Percentiles rank a stretch among this genome's conserved stretches.
phyloP scores from a whole-genome alignment of 495 filamentous ascomycete genomes.

The Aspergillus olivimuriae region DNA sequence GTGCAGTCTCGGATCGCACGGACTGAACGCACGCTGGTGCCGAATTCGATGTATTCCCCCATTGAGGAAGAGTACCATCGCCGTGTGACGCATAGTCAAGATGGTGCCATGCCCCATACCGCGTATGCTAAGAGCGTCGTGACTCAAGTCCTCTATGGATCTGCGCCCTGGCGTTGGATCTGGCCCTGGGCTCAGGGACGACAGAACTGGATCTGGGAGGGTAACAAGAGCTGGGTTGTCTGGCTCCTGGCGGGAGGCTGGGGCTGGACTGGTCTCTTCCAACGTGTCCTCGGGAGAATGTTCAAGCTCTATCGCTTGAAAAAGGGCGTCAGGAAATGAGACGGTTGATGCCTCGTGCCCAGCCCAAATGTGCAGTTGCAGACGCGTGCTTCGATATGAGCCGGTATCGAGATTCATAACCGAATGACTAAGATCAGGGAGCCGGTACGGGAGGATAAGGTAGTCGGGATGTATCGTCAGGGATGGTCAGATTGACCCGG shows the following conservation, averaged over 20 bases:
- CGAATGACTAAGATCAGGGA: too few species aligned
- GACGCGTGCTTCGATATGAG: too few species aligned
- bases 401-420: too few species aligned
- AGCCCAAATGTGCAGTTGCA: too few species aligned
- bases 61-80: constrained; percentile 45
- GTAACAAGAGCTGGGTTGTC: constrained; percentile 44
- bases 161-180: constrained; percentile 40
- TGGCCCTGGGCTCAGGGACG: constrained; percentile 38
- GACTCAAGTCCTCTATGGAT: constrained; percentile 42
- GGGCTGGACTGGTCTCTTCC: constrained; percentile 38
- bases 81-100: constrained; percentile 51
- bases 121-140: constrained; percentile 55
- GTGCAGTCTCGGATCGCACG: constrained; percentile 54
- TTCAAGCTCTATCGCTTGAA: constrained; percentile 40
- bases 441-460: too few species aligned
- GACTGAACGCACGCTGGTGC: constrained; percentile 38
- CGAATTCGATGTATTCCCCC: constrained; percentile 45
- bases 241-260: constrained; percentile 38
- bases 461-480: too few species aligned
- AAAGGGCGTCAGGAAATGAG: constrained; percentile 13
- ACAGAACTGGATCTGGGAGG: constrained; percentile 49
- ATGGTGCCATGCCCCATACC: constrained; percentile 44
- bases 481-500: too few species aligned
- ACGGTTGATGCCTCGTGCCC: too few species aligned
- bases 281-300: constrained; percentile 37